Evolutionary conservation across 139 green algal genomes (phyloP).

Genomic region (Micromonas commoda): DNA sequence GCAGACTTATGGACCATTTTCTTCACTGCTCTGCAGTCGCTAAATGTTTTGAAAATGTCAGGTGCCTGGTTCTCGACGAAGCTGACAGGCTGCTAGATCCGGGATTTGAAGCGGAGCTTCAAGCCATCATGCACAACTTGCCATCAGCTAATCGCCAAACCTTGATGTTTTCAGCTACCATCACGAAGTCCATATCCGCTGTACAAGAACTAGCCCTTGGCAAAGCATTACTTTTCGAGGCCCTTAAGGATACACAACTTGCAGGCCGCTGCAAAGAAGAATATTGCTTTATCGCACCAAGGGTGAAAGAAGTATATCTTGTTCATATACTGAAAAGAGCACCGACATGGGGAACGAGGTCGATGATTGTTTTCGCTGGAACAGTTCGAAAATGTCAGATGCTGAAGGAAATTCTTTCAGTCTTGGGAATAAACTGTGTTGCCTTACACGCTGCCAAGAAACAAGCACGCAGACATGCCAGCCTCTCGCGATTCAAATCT

Average conservation of each 20-base stretch:
- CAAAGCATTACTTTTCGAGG: constrained; percentile 3
- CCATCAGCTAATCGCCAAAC: constrained; percentile 3
- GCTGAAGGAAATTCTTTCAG: not conserved
- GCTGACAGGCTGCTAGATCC: constrained; percentile 13
- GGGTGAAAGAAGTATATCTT: constrained; percentile 6
- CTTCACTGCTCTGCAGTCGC: not conserved
- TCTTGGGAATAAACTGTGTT: not conserved
- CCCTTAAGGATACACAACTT: not conserved
- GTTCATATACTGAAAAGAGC: not conserved
- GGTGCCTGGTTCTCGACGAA: constrained; percentile 10
- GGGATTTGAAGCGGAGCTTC: constrained; percentile 7
- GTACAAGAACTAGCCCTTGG: not conserved
- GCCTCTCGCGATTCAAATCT: not conserved
- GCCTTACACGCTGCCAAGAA: constrained; percentile 11
- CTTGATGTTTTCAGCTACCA: constrained; percentile 5
- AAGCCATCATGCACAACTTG: constrained; percentile 3
- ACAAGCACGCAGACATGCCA: not conserved
- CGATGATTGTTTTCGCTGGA: not conserved
- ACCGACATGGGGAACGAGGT: not conserved
- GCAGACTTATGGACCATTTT: constrained; percentile 24
- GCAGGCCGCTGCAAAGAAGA: not conserved
- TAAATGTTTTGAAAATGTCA: not conserved
- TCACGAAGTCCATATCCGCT: not conserved
- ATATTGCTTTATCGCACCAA: constrained; percentile 18
- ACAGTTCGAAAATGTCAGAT: not conserved